Base-by-base conservation (phyloP, 192 early-diverging fungal genomes). In the Backusella luteola region DNA sequence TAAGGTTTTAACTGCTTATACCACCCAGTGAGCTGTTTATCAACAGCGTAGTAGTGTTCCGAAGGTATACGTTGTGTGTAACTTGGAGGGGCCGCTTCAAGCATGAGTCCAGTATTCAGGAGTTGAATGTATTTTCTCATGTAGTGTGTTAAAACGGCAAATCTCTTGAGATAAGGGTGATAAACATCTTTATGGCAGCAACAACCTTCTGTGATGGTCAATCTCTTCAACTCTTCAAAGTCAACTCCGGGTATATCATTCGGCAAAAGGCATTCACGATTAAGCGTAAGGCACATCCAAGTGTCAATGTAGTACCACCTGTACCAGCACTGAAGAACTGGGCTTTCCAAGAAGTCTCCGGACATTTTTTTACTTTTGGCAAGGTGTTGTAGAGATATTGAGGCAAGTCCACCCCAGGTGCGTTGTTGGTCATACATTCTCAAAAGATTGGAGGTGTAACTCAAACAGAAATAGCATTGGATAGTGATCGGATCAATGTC, bases 261-360 rank as follows among this genome's bases (percentile, higher is more conserved):
- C 8, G 71, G 78, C 5, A 79, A 38, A 3, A 79, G 71, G 34
- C 71, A 73, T 12, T 70, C 68, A 14, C 72, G 63, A 67, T 77
- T 71, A 12, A 77, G 52, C 6, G 80, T 74, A 19, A 81, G 34
- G 4, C 76, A 39, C 35, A 81, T 71, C 80, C 80, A 81, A 0
- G 76, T 77, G 44, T 81, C 80, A 32, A 81, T 70, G 32, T 81
- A 81, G 36, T 81, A 81, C 80, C 80, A 81, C 11, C 80, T 69
- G 29, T 39, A 77, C 75, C 75, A 81, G 46, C 76, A 81, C 2
- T 44, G 19, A 1, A 77, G 36, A 17, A 69, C 72, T 6, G 21
- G 38, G n/a, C 41, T 6, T 32, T 73, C 66, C 34, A 79, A 23
- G 3, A 36, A 29, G 0, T 44, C 1, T n/a, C 21, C 36, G 21